Percentiles rank a stretch among this genome's conserved stretches.
phyloP scores from a whole-genome alignment of 345 rosid species.

The Eucalyptus virginea region DNA sequence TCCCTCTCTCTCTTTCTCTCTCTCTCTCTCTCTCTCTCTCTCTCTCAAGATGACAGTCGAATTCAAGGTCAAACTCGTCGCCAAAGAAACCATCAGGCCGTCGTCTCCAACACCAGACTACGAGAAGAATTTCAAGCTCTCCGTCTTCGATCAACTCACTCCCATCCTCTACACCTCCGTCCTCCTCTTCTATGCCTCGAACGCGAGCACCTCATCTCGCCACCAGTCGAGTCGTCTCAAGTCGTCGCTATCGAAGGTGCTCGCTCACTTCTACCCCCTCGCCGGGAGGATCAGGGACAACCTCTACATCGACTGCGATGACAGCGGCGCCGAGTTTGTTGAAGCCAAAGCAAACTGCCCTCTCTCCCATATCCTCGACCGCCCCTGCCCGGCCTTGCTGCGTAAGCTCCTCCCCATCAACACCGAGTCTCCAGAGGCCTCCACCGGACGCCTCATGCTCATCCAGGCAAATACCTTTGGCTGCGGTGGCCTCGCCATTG shows the following conservation, averaged over 20 bases:
- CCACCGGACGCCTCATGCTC: background rate
- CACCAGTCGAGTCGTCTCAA: background rate
- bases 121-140: background rate
- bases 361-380: background rate
- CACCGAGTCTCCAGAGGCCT: background rate
- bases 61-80: background rate
- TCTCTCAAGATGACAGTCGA: background rate
- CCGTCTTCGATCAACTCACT: background rate
- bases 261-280: background rate
- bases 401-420: background rate
- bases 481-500: slow-evolving; percentile 12
- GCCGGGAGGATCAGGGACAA: background rate
- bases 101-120: background rate
- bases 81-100: slow-evolving; percentile 1
- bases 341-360: slow-evolving; percentile 2
- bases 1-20: background rate
- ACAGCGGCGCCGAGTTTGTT: slow-evolving; percentile 2
- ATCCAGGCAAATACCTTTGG: slow-evolving; percentile 14
- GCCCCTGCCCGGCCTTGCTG: background rate
- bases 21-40: background rate
- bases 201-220: background rate
- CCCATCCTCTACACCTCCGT: background rate
- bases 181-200: background rate
- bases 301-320: slow-evolving; percentile 4
- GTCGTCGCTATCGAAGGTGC: background rate